Base-by-base conservation (phyloP, 2,329 filamentous ascomycete genomes). In the Fusarium pininemorale region DNA sequence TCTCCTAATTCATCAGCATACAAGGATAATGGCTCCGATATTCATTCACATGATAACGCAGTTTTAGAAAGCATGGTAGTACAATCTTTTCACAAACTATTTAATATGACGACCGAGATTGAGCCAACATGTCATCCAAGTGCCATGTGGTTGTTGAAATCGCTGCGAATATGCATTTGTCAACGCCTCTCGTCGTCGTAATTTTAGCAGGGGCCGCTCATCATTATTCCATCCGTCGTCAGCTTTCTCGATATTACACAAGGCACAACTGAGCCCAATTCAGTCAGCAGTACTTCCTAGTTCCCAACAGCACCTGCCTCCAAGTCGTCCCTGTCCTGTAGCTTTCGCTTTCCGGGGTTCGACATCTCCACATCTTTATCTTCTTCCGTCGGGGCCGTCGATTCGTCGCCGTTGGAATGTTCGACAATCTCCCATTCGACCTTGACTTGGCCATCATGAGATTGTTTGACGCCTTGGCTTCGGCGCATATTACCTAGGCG, bases 381-480 rank as follows among this genome's bases (percentile, higher is more conserved):
- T 12, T 82, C 79, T 8, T 73, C 79, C 47, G 81, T 26, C 50
- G 62, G 48, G 37, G 24, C 66, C 37, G 38, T 50, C 37, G 37
- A 50, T 32, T 75, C 72, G 35, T 78, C 78, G 20, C 83, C 84
- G 14, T 84, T 85, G 59, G 86, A 88, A 86, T 89, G 95, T 83
- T 98, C 95, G 44, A 92, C 87, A 72, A 98, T 88, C 82, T 97
- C 94, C 93, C 94, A 97, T 79, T 96, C 92, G 16, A 96, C 88
- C 50, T 85, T 89, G 42, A 91, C 88, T 35, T 85, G 87, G 22
- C 92, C 92, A 79, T 94, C 90, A n/a, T 84, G 83, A 57, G 88
- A 91, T 57, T 81, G 79, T 53, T 82, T 82, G 39, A 87, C 83
- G 32, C 90, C 88, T 65, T 88, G 88, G 22, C 90, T 88, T 75